Evolutionary conservation across 257 asterid genomes (phyloP), one percentile per base, ranked within the genome.

Genomic region (Henckelia pumila): DNA sequence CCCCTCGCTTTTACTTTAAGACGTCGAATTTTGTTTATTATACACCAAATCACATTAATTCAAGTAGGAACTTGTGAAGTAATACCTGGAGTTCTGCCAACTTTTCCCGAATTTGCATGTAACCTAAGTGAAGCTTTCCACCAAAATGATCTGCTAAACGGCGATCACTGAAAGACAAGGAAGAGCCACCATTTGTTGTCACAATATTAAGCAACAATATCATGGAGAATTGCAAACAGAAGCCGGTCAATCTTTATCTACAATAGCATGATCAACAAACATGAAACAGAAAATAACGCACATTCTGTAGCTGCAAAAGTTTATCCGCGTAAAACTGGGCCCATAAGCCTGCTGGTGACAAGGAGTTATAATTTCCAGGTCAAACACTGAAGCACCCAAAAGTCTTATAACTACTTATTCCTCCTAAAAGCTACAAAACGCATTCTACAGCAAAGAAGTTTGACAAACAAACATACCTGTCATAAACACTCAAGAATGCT

Each of bases 91-190:
- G 95, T 68, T 93, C 99, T 67, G 91, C 86, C 71, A 93, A 85
- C 89, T 93, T 90, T 75, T 90, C 99, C 32, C 97, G 99, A 72
- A 93, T 90, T 76, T 81, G 99, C 82, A 93, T 90, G 77, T 93
- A 90, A 67, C 99, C 99, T 75, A 90, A 77, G 82, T 93, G 99
- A 77, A 93, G 99, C 88, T 93, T 93, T 71, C 99, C 97, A 71
- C 99, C 99, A 82, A 93, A 93, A 88, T 93, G 99, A 84, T 93
- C 97, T 62, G 99, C 93, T 85, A 93, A 86, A 74, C 99, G 96
- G 23, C 99, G 99, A 76, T 93, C 99, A 83, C 99, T 93, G 98
- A 69, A 83, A 85, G 67, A 64, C 74, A 82, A 75, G 74, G 5
- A 62, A 62, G 24, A 52, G 10, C 24, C 67, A 62, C 21, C 56